Evolutionary conservation across 2,329 filamentous ascomycete genomes (phyloP).

Genomic region (Sporothrix euskadiensis): DNA sequence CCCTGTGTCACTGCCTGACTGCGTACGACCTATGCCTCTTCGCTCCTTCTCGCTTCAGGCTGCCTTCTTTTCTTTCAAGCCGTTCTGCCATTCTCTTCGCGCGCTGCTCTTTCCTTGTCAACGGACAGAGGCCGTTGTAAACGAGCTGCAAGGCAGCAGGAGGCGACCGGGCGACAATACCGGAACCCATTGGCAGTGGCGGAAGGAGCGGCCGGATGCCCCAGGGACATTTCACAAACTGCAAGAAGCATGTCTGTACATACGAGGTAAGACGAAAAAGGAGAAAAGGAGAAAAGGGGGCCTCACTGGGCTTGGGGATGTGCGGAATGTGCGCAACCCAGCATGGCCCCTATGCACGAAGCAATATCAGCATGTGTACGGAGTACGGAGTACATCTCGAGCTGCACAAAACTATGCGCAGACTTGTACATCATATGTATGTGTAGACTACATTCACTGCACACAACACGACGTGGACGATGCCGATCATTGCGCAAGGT

Average conservation of each 20-base stretch:
- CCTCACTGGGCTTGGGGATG: neutral
- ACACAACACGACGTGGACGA: slow-evolving; percentile 1
- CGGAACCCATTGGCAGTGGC: neutral
- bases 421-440: neutral
- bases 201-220: neutral
- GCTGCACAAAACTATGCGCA: slow-evolving; percentile 7
- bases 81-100: neutral
- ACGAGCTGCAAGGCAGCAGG: neutral
- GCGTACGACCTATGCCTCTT: neutral
- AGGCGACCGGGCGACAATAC: neutral
- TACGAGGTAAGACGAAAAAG: neutral
- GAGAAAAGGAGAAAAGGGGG: neutral
- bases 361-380: neutral
- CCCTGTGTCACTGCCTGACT: neutral
- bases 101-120: neutral
- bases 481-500: slow-evolving; percentile 20
- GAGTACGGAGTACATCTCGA: neutral
- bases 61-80: neutral
- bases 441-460: neutral
- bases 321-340: neutral
- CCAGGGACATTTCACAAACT: neutral
- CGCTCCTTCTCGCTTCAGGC: slow-evolving; percentile 7
- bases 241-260: neutral
- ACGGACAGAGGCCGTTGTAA: neutral
- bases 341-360: neutral